Percentiles rank a stretch among this genome's conserved stretches.
phyloP scores from a whole-genome alignment of 768 basidiomycete genomes.

The Sporobolomyces phaffii region DNA sequence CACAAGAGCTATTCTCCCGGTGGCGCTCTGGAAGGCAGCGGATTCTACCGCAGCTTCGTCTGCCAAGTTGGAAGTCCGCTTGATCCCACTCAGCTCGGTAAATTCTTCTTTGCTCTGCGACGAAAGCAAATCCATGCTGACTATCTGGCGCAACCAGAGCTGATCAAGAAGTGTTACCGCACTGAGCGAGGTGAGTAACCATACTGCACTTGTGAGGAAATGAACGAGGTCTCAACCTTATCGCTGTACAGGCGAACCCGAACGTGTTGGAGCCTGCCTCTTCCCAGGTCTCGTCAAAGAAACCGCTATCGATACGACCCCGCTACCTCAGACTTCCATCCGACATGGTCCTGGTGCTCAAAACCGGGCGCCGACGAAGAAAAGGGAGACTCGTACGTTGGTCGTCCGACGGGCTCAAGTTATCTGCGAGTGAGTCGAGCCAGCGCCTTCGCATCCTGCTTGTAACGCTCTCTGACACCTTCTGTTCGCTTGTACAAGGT shows the following conservation, averaged over 20 bases:
- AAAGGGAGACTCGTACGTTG: constrained; percentile 50
- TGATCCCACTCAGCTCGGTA: constrained; percentile 62
- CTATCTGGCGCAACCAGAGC: constrained; percentile 49
- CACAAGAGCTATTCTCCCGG: constrained; percentile 55
- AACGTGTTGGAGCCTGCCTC: constrained; percentile 73
- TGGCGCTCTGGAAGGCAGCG: constrained; percentile 53
- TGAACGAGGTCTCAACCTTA: too few species aligned
- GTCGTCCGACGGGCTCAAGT: constrained; percentile 79
- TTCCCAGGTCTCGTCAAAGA: constrained; percentile 86
- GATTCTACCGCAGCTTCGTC: constrained; percentile 79
- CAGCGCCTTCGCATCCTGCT: neutral
- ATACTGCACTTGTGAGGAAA: too few species aligned
- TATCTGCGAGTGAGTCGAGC: constrained; percentile 65
- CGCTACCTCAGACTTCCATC: constrained; percentile 34
- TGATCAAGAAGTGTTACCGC: constrained; percentile 71
- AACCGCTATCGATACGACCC: constrained; percentile 48
- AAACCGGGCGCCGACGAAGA: constrained; percentile 48
- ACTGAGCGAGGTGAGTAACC: constrained; percentile 55
- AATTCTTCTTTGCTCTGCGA: neutral
- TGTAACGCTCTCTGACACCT: neutral
- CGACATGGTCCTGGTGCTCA: constrained; percentile 43
- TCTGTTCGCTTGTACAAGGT: neutral
- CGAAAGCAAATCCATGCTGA: neutral
- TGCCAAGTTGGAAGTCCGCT: constrained; percentile 71
- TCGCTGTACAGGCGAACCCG: constrained; percentile 55